These are phyloP conservation scores for Cylindrotheca fusiformis DNA, from an alignment of 108 stramenopile genomes.

Conservation along the genomic window DNA sequence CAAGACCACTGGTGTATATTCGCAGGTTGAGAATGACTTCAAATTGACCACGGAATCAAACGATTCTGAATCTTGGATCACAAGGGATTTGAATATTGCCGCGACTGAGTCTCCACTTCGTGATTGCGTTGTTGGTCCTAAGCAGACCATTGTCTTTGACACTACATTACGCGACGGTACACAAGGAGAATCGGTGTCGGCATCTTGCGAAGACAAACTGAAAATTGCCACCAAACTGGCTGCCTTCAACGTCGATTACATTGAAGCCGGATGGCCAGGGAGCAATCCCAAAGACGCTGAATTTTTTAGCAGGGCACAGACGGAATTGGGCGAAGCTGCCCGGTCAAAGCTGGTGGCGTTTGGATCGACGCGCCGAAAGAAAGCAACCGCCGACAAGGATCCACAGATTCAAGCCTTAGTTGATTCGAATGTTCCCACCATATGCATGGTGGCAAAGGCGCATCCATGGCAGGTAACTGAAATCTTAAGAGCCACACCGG, in stretches of 20 bases:
- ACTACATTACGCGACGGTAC: conserved; percentile 91
- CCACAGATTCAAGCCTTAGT: conserved; percentile 76
- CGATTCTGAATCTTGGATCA: no score
- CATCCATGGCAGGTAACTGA: conserved; percentile 92
- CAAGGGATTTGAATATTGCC: neutral
- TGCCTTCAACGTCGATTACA: conserved; percentile 77
- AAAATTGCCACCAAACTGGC: conserved; percentile 79
- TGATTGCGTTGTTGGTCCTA: conserved; percentile 49
- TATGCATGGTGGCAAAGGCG: conserved; percentile 91
- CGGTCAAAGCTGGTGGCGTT: conserved; percentile 84
- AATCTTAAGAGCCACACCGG: conserved; percentile 80
- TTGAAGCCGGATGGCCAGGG: conserved; percentile 95
- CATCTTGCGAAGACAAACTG: conserved; percentile 88
- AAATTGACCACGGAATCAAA: no score
- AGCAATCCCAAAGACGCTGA: conserved; percentile 92
- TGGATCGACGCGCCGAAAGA: conserved; percentile 85
- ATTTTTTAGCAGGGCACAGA: conserved; percentile 79
- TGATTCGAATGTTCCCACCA: conserved; percentile 69
- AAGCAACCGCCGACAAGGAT: conserved; percentile 61
- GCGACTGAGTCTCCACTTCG: conserved; percentile 6
- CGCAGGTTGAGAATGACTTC: no score
- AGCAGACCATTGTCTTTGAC: conserved; percentile 68
- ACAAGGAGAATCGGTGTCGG: conserved; percentile 89
- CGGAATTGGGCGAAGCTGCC: conserved; percentile 41
- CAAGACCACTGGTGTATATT: no score